Evolutionary conservation across 805 yeast species (phyloP).

Genomic region (Cephaloascus fragrans): DNA sequence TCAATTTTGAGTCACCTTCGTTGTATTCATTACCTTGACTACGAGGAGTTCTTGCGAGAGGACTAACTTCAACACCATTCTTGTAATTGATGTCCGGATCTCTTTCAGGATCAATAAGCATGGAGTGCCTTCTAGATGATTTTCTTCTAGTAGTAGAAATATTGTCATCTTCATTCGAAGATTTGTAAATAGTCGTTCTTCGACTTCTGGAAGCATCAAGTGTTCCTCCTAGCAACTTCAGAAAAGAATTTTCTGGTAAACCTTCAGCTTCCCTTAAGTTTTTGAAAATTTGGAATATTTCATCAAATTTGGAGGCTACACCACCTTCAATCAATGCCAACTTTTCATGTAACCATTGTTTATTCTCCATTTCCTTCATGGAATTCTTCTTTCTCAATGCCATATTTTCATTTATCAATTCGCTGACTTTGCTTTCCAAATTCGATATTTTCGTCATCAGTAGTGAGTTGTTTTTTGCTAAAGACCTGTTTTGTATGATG

Average conservation of each 20-base stretch:
- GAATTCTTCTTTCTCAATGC: slow-evolving; percentile 25
- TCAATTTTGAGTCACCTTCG: not conserved
- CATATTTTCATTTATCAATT: slow-evolving; percentile 41
- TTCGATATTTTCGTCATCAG: slow-evolving; percentile 41
- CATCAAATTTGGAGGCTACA: slow-evolving; percentile 31
- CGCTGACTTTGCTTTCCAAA: slow-evolving; percentile 41
- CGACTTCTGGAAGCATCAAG: not conserved
- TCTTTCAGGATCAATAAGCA: slow-evolving; percentile 13
- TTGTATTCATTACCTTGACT: too few species aligned
- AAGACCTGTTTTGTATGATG: slow-evolving; percentile 40
- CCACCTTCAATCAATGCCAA: slow-evolving; percentile 29
- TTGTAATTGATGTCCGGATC: not conserved
- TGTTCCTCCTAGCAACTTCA: not conserved
- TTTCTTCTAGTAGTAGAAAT: slow-evolving; percentile 20
- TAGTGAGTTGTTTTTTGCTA: slow-evolving; percentile 49
- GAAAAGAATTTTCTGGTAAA: slow-evolving; percentile 11
- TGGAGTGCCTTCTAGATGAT: slow-evolving; percentile 29
- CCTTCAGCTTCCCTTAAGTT: slow-evolving; percentile 31
- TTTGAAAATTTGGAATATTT: slow-evolving; percentile 31
- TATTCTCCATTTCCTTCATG: slow-evolving; percentile 15
- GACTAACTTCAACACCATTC: not conserved
- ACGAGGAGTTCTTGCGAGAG: too few species aligned
- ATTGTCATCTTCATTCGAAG: slow-evolving; percentile 9
- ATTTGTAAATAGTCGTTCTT: slow-evolving; percentile 1
- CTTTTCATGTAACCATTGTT: slow-evolving; percentile 22